phyloP scores from a whole-genome alignment of 2,329 filamentous ascomycete species.

The Rachicladosporium sp. region DNA sequence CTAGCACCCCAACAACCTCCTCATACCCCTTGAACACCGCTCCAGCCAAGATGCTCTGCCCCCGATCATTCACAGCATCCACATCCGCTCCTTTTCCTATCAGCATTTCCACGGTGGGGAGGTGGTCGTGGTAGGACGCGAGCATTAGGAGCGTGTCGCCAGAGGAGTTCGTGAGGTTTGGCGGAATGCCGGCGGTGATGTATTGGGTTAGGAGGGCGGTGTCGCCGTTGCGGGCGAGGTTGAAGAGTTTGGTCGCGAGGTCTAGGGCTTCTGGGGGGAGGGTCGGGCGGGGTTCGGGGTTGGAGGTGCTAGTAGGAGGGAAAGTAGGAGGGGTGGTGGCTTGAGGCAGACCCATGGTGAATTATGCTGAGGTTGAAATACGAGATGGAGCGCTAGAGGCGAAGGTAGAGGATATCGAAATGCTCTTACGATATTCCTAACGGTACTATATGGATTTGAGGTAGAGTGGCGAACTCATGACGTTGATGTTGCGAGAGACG shows the following conservation, averaged over 20 bases:
- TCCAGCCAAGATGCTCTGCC: conserved; percentile 57
- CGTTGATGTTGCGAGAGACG: too few species aligned
- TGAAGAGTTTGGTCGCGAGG: conserved; percentile 54
- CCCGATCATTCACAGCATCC: conserved; percentile 54
- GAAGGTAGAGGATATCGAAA: too few species aligned
- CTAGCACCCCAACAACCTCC: conserved; percentile 46
- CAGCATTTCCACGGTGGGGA: conserved; percentile 47
- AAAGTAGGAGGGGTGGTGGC: background rate
- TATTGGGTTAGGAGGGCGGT: conserved; percentile 49
- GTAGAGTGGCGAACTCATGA: too few species aligned
- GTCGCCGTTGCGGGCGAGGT: conserved; percentile 51
- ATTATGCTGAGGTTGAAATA: too few species aligned
- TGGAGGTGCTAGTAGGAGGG: background rate
- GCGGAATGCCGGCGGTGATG: conserved; percentile 51
- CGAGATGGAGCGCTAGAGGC: too few species aligned
- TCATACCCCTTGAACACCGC: conserved; percentile 62
- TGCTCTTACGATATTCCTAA: too few species aligned
- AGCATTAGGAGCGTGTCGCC: conserved; percentile 68
- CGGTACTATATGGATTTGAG: too few species aligned
- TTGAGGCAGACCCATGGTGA: conserved; percentile 4
- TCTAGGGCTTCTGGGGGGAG: conserved; percentile 51
- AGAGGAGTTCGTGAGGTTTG: conserved; percentile 60
- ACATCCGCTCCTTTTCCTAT: conserved; percentile 52
- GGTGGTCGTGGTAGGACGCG: conserved; percentile 56
- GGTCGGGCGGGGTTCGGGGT: conserved; percentile 1